Base-by-base conservation (phyloP, 352 stramenopile species). In the Pythium grandisporangium region DNA sequence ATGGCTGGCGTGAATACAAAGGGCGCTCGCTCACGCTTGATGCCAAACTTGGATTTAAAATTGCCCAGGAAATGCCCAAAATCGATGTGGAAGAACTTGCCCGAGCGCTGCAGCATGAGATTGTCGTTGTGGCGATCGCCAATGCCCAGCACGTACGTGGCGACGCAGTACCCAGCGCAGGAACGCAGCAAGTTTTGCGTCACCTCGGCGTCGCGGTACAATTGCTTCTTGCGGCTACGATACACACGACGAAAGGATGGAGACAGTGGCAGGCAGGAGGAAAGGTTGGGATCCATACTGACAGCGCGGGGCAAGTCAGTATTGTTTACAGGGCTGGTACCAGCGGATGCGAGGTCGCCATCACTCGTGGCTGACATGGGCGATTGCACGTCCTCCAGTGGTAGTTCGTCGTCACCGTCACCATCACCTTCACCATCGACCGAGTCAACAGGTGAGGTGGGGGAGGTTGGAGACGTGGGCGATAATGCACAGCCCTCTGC, bases 41-140 rank as follows among this genome's bases (percentile, higher is more conserved):
- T 72, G 7, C 91, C 91, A 12, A 95, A 46, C 48, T 96, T 97
- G 19, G 63, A 84, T 61, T 97, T 97, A 60, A 96, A 97, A 37
- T 97, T 95, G n/a, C 90, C 90, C 21, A 97, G 56, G 40, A 97
- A 96, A 51, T 97, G 91, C 1, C 93, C 93, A 53, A 98, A 98
- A 43, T 98, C 93, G 40, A 98, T 98, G 74, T 98, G 93, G 61
- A 98, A 97, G 19, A 98, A 77, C 48, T 93, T 94, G 0, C 93
- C 93, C 5, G 89, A 82, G 14, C 71, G 69, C 51, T 95, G 95
- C 35, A 98, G 60, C 93, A 98, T 98, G 40, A 97, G 78, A 54
- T 98, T 98, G 57, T 97, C 91, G 50, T 95, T 96, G 63, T 97
- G 91, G 6, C 91, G 80, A 43, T 97, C 91, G 6, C 91, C 91